Conservation (phyloP, 371 early-diverging fungal genomes). For the Mucor ambiguus region DNA sequence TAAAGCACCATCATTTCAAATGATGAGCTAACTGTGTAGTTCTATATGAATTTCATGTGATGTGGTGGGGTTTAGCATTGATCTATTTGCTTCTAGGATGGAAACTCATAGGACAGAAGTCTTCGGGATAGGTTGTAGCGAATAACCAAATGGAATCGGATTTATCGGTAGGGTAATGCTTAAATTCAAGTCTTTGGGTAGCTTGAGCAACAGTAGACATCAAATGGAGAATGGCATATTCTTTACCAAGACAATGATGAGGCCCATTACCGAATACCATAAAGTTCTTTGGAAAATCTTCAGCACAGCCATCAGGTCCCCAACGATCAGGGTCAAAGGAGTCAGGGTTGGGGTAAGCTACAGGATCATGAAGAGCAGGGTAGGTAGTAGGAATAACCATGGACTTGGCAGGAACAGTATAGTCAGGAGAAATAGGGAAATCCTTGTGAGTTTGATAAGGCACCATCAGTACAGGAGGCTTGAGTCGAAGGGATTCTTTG, state of each 20-base stretch:
- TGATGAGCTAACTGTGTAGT: not conserved
- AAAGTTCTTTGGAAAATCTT: conserved; percentile 43
- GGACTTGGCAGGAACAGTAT: conserved; percentile 23
- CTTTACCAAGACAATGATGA: conserved; percentile 48
- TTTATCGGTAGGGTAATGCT: conserved; percentile 37
- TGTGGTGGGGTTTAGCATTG: not conserved
- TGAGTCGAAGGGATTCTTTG: conserved; percentile 27
- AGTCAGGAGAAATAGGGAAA: conserved; percentile 14
- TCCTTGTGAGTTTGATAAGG: conserved; percentile 22
- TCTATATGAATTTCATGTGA: too few relatives aligned
- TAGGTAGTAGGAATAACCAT: conserved; percentile 51
- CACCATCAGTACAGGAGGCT: conserved; percentile 31
- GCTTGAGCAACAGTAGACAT: conserved; percentile 49
- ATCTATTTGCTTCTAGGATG: conserved; percentile 9
- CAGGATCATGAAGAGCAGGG: conserved; percentile 47
- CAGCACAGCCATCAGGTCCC: conserved; percentile 42
- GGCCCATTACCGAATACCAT: conserved; percentile 52
- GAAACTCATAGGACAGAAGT: conserved; percentile 23
- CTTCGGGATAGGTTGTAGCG: conserved; percentile 30
- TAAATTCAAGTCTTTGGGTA: conserved; percentile 39
- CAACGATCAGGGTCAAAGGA: conserved; percentile 45
- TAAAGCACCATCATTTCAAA: too few relatives aligned
- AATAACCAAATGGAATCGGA: conserved; percentile 20
- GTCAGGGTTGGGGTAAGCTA: conserved; percentile 45
- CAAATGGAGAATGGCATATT: conserved; percentile 46